phyloP scores from a whole-genome alignment of 1,139 yeast species.

The Sugiyamaella paludigena region DNA sequence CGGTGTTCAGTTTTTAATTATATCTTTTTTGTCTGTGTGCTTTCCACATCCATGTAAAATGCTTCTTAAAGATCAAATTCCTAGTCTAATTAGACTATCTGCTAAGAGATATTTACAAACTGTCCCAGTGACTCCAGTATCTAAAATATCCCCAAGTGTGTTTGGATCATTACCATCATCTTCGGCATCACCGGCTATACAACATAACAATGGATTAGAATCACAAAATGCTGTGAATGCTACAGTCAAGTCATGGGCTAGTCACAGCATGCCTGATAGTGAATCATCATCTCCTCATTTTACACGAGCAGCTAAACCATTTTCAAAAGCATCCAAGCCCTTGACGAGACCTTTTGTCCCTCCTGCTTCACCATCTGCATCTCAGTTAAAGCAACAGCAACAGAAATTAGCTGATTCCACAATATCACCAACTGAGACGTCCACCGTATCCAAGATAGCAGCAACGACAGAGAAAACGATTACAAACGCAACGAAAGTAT shows the following conservation, averaged over 20 bases:
- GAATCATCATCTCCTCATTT: conserved; percentile 2
- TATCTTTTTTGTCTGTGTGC: background rate
- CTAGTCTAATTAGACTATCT: conserved; percentile 14
- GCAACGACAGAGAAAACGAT: background rate
- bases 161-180: conserved; percentile 19
- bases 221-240: background rate
- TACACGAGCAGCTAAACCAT: conserved; percentile 16
- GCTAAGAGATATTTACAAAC: conserved; percentile 21
- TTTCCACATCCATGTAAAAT: background rate
- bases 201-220: background rate
- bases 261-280: conserved; percentile 17
- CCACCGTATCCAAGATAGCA: background rate
- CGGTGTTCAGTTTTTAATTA: too few relatives aligned
- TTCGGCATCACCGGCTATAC: conserved; percentile 8
- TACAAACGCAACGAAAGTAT: too few relatives aligned
- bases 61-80: conserved; percentile 12
- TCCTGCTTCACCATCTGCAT: conserved; percentile 1
- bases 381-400: background rate
- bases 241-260: conserved; percentile 15
- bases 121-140: conserved; percentile 17
- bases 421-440: background rate
- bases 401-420: background rate
- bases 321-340: conserved; percentile 11
- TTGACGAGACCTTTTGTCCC: conserved; percentile 5
- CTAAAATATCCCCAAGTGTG: conserved; percentile 17